These are phyloP conservation scores for Phylloporus sp. DNA, from an alignment of 768 basidiomycete genomes.

Conservation along the genomic window DNA sequence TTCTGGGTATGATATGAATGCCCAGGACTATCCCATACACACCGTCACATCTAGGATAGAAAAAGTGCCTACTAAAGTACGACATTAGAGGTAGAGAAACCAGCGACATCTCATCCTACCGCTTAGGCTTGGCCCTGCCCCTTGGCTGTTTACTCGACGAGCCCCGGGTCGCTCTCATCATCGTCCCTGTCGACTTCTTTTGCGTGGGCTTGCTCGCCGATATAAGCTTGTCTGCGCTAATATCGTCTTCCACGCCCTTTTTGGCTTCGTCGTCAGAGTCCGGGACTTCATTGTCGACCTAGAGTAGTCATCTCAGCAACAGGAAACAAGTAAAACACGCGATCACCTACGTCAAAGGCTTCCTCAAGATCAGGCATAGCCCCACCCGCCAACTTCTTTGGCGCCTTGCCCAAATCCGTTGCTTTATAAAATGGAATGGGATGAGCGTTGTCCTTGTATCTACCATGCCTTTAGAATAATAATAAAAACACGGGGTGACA, in stretches of 20 bases:
- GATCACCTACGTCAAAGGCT: conserved; percentile 66
- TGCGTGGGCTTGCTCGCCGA: conserved; percentile 42
- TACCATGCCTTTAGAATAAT: conserved; percentile 26
- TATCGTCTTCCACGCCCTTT: conserved; percentile 33
- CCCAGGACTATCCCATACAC: no score
- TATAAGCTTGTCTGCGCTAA: conserved; percentile 57
- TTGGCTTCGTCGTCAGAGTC: conserved; percentile 52
- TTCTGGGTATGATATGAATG: no score
- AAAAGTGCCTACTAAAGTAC: no score
- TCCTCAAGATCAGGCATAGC: conserved; percentile 90
- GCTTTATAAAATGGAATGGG: conserved; percentile 96
- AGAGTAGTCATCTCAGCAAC: conserved; percentile 2
- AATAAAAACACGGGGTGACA: not conserved
- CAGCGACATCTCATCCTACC: not conserved
- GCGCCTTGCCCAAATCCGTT: conserved; percentile 67
- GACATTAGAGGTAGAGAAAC: not conserved
- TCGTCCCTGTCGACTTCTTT: not conserved
- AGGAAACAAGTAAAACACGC: not conserved
- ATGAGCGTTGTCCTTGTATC: conserved; percentile 87
- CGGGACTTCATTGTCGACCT: conserved; percentile 44
- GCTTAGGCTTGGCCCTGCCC: conserved; percentile 19
- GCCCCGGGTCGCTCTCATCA: not conserved
- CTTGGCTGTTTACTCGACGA: conserved; percentile 15
- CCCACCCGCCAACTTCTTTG: conserved; percentile 75
- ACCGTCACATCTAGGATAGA: no score